These are phyloP conservation scores for Coleophoma crateriformis DNA, from an alignment of 2,329 filamentous ascomycete species.

Conservation along the genomic window DNA sequence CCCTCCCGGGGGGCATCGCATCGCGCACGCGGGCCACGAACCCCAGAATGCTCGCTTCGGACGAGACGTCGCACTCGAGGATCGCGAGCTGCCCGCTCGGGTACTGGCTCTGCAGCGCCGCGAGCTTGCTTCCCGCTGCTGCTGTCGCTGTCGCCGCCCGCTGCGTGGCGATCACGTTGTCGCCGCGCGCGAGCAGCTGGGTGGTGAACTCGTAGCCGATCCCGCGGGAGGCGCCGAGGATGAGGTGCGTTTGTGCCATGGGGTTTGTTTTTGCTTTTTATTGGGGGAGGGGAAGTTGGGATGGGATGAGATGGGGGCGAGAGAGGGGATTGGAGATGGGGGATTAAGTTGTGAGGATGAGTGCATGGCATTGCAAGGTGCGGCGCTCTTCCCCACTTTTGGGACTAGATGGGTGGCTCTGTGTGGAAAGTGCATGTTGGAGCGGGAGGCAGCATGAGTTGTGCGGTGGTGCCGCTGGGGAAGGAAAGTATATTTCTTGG, in stretches of 20 bases:
- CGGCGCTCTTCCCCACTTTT: no score
- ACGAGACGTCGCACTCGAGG: constrained; percentile 44
- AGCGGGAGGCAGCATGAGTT: no score
- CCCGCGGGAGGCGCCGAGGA: constrained; percentile 38
- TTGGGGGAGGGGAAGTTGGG: no score
- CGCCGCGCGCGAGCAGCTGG: constrained; percentile 31
- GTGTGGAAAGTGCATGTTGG: no score
- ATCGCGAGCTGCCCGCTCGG: constrained; percentile 12
- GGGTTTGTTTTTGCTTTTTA: not conserved
- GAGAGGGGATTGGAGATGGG: no score
- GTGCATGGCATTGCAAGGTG: no score
- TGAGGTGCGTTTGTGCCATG: constrained; percentile 32
- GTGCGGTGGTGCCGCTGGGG: no score
- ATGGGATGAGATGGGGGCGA: no score
- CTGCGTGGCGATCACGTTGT: constrained; percentile 40
- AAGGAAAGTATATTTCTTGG: no score
- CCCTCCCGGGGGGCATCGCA: not conserved
- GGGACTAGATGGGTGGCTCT: no score
- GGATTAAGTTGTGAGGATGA: no score
- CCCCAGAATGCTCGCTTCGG: constrained; percentile 41
- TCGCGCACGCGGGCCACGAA: constrained; percentile 10
- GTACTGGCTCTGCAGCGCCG: constrained; percentile 36
- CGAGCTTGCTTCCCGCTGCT: constrained; percentile 26
- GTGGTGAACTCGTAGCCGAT: constrained; percentile 37
- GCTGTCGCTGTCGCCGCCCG: constrained; percentile 30